A percentile compares a stretch with the other conserved stretches of the same genome.
Conservation (phyloP, 805 yeast genomes). For the Hanseniaspora pseudoguilliermondii region DNA sequence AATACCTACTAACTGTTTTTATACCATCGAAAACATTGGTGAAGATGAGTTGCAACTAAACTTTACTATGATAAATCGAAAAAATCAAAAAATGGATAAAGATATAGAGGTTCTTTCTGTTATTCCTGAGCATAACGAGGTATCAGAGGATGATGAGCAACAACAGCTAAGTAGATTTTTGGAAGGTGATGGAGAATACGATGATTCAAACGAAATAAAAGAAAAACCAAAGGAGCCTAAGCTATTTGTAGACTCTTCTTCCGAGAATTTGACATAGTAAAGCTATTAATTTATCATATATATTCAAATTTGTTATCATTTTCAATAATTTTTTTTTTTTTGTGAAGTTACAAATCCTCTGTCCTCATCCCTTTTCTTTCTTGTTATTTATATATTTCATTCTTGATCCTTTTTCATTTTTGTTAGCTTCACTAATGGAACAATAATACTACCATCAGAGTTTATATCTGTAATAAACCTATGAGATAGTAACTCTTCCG, state of each 20-base stretch:
- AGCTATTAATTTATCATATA: too few relatives aligned
- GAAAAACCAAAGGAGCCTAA: neutral
- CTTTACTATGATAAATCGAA: slow-evolving; percentile 52
- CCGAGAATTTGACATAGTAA: neutral
- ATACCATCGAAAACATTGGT: slow-evolving; percentile 55
- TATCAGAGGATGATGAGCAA: slow-evolving; percentile 1
- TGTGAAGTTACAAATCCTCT: neutral
- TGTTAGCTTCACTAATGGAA: slow-evolving; percentile 66
- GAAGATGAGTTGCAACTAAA: slow-evolving; percentile 47
- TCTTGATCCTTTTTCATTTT: slow-evolving; percentile 47
- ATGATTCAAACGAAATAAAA: neutral
- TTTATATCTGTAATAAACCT: slow-evolving; percentile 46
- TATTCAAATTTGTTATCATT: too few relatives aligned
- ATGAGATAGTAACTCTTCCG: slow-evolving; percentile 57
- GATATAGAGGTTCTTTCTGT: neutral
- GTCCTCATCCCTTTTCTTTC: neutral
- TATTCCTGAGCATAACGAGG: neutral
- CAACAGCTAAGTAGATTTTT: slow-evolving; percentile 1
- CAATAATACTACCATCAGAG: slow-evolving; percentile 47
- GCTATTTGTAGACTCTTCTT: slow-evolving; percentile 3
- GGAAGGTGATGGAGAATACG: slow-evolving; percentile 4
- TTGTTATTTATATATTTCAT: slow-evolving; percentile 3
- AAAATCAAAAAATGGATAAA: slow-evolving; percentile 7
- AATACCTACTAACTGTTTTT: slow-evolving; percentile 65
- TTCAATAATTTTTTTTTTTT: too few relatives aligned